These are phyloP conservation scores for Chalciporus sphaerocephalus DNA, from an alignment of 768 basidiomycete species.

Conservation along the genomic window DNA sequence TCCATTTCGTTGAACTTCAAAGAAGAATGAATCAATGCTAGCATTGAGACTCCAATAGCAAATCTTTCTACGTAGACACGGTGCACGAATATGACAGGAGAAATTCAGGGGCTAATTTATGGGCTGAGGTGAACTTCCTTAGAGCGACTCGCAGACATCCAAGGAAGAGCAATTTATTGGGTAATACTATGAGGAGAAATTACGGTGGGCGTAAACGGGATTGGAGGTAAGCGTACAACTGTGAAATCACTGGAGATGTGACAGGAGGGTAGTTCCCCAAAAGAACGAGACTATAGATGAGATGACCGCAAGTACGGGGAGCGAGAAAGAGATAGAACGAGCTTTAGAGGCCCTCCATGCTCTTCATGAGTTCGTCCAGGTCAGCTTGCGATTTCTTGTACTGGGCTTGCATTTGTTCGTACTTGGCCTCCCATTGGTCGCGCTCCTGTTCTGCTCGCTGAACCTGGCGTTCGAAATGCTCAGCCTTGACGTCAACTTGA, in stretches of 20 bases:
- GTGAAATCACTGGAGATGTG: conserved; percentile 17
- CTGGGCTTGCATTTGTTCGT: conserved; percentile 76
- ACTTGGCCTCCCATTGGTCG: conserved; percentile 91
- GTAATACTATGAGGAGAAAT: conserved; percentile 17
- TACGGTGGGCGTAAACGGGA: conserved; percentile 20
- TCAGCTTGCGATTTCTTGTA: conserved; percentile 72
- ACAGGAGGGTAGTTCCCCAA: conserved; percentile 5
- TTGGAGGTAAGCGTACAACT: conserved; percentile 21
- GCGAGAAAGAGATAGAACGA: background rate
- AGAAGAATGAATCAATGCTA: conserved; percentile 26
- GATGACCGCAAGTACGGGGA: background rate
- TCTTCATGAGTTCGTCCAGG: conserved; percentile 74
- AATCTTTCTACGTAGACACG: background rate
- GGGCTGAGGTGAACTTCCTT: background rate
- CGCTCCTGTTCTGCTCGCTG: conserved; percentile 84
- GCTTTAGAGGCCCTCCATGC: conserved; percentile 66
- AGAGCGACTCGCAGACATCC: background rate
- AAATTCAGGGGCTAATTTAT: background rate
- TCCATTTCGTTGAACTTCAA: conserved; percentile 79
- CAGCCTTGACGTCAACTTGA: conserved; percentile 97
- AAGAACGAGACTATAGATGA: conserved; percentile 6
- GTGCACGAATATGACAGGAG: background rate
- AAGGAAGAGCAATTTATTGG: conserved; percentile 7
- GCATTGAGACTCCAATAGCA: no score
- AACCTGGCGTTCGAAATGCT: conserved; percentile 94